Evolutionary conservation across 805 yeast species (phyloP), one percentile per base, ranked within the genome.

Genomic region (Isabelozyma gotoi): DNA sequence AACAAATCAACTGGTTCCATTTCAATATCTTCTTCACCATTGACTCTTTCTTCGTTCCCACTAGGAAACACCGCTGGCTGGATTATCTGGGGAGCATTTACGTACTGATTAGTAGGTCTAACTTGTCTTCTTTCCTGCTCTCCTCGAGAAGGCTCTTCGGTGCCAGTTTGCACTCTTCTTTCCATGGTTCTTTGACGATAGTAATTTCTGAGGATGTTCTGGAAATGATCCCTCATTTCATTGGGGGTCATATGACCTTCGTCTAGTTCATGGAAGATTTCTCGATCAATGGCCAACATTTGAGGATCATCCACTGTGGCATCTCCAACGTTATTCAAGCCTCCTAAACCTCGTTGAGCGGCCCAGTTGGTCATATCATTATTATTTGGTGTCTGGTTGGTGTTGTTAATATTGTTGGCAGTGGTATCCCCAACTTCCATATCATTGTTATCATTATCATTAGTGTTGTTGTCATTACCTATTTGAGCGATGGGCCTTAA

Each of bases 51-150:
- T 6, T 19, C 18, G 7, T 20, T 24, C 20, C 55, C 62, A 50
- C 51, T 52, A 17, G 72, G 66, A 43, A 71, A 71, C 3, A 71
- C 72, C 12, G 75, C 66, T 5, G 71, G 73, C 46, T 70, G 76
- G 14, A 52, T 51, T 8, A 70, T 65, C 33, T 68, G 75, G 1
- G 76, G 76, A 3, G 74, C 75, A 50, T 69, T 38, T 18, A 17
- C 17, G 16, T 34, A 14, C 20, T 16, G 33, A 38, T n/a, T 39
- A 40, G 17, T 21, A 31, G 18, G 33, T 17, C 15, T 19, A 15
- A 12, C 14, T 35, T 18, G 38, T 35, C 38, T 32, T n/a, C n/a
- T n/a, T n/a, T n/a, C 19, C 35, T 17, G 19, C n/a, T 33, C 35
- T 17, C n/a, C 35, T 33, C 19, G 8, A 10, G 14, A 11, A 4